A percentile compares a stretch with the other conserved stretches of the same genome.
Evolutionary conservation across 2,329 filamentous ascomycete species (phyloP).

Genomic region (Fusarium miscanthi): DNA sequence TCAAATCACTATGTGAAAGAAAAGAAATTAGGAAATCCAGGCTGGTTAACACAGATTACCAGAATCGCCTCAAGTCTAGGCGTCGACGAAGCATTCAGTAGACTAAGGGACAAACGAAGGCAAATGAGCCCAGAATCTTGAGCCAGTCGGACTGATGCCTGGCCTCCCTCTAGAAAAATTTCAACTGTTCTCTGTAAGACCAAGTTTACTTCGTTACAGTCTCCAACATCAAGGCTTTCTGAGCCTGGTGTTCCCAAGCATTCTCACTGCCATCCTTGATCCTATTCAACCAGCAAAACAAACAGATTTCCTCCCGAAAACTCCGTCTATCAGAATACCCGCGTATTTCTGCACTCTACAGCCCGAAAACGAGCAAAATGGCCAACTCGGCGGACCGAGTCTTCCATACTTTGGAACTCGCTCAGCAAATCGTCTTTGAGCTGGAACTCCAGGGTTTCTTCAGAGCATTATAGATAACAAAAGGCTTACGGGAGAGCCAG

Average conservation of each 20-base stretch:
- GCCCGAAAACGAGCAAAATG: background rate
- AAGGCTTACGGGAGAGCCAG: constrained; percentile 3
- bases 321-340: too few species aligned
- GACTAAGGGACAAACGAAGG: background rate
- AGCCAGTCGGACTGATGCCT: background rate
- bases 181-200: background rate
- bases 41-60: background rate
- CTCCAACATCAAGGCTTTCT: background rate
- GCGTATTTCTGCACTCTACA: background rate
- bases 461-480: constrained; percentile 7
- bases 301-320: background rate
- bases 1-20: background rate
- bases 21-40: background rate
- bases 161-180: background rate
- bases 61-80: background rate
- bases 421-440: constrained; percentile 20
- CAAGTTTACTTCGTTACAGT: background rate
- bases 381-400: constrained; percentile 13
- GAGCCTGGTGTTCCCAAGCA: background rate
- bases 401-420: constrained; percentile 24
- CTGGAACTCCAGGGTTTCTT: constrained; percentile 11
- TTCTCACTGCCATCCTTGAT: background rate
- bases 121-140: too few species aligned
- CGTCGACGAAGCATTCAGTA: background rate
- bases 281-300: background rate